Evolutionary conservation across 768 basidiomycete species (phyloP), one percentile per base, ranked within the genome.

Genomic region (Trametes meyenii): DNA sequence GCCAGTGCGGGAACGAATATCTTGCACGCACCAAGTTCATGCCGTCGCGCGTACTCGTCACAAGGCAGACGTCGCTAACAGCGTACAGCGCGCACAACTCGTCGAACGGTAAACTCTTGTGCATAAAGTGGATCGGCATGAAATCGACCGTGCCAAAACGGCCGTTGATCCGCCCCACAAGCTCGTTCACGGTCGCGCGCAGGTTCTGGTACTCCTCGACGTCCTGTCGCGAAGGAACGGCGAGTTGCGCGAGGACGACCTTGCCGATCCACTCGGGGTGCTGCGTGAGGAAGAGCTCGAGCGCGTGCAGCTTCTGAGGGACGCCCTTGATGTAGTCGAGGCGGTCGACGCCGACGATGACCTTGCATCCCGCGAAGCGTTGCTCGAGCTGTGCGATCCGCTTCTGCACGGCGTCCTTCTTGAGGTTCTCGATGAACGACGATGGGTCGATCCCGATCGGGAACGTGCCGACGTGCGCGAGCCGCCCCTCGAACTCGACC

Each of bases 241-340:
- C 97, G 5, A 99, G 85, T 77, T 99, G 97, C 10, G 93, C 94
- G 46, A 99, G 81, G 2, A 99, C 97, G 60, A 98, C 92, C 82
- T 96, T 99, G 69, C 97, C 97, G 68, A 98, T 94, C 96, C 96
- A 98, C 76, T 99, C 97, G 4, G 97, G 97, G 73, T 99, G 96
- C 67, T 98, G 96, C 19, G 90, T 86, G 35, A 99, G 83, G 85
- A 99, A 99, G 44, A 96, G 85, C 72, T 99, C 97, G 60, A 99
- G 84, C 0, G 93, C 96, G 72, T 98, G 94, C 50, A 99, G 77
- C 76, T 99, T 99, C 74, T 99, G 97, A 1, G 97, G 97, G 36
- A 99, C 94, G 70, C 97, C 97, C 82, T 99, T 99, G 87, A 99
- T 98, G 77, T 99, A 99, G 73, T 99, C 97, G 55, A 99, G 83